Evolutionary conservation across 2,329 filamentous ascomycete species (phyloP).

Genomic region (Rhinocladiella similis): DNA sequence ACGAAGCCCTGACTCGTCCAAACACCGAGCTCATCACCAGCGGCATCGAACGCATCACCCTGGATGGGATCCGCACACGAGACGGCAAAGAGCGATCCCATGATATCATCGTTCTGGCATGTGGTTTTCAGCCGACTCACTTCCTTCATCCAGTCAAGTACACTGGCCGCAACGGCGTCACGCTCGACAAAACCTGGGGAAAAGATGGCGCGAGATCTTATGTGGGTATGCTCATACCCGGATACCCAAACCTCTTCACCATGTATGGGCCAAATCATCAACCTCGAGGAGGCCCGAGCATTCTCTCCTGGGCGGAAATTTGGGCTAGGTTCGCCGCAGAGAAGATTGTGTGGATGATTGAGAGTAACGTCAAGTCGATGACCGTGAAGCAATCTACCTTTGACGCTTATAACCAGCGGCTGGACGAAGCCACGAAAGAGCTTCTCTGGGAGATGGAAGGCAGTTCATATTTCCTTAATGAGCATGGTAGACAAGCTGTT

Average conservation of each 20-base stretch:
- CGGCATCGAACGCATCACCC: not conserved
- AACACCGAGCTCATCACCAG: not conserved
- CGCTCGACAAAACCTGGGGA: not conserved
- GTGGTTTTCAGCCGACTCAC: not conserved
- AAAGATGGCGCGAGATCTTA: not conserved
- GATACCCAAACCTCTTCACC: not conserved
- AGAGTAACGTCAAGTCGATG: not conserved
- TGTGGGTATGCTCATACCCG: not conserved
- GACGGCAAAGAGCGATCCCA: not conserved
- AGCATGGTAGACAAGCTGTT: not conserved
- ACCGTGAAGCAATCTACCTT: not conserved
- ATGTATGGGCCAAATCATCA: constrained; percentile 5
- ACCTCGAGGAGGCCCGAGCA: not conserved
- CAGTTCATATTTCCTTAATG: not conserved
- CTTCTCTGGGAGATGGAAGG: constrained; percentile 1
- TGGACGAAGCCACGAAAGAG: not conserved
- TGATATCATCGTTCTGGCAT: not conserved
- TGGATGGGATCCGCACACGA: not conserved
- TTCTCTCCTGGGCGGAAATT: constrained; percentile 1
- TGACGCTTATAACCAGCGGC: not conserved
- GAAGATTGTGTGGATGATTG: not conserved
- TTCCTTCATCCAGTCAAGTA: not conserved
- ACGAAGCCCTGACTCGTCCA: not conserved
- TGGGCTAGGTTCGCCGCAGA: not conserved
- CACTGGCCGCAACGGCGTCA: not conserved